Evolutionary conservation across 768 basidiomycete genomes (phyloP), one percentile per base, ranked within the genome.

Genomic region (Butyriboletus loyo): DNA sequence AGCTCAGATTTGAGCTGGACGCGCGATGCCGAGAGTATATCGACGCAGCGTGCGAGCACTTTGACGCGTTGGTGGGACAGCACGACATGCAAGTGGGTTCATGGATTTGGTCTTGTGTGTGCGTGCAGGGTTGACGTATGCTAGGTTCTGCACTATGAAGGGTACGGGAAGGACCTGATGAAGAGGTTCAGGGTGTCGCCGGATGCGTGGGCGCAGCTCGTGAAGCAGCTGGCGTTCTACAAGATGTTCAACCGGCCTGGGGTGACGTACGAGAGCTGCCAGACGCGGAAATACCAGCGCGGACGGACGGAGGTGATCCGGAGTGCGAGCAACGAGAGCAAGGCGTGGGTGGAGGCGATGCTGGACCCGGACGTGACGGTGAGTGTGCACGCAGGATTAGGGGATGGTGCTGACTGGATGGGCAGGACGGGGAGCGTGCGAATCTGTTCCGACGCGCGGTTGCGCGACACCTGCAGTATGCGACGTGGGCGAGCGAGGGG

Each of bases 221-320:
- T 95, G 60, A 98, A 95, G 75, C 96, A 98, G 71, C 85, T 98
- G 42, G 96, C 95, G 21, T 98, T 91, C 76, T 84, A 88, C 69
- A 94, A 95, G 73, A 82, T 94, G 78, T 79, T 76, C 61, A 74
- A 75, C 7, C 78, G 88, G 2, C 85, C 88, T 9, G 89, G 83
- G 2, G 85, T 90, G 41, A 86, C 88, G 55, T 99, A 99, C 73
- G 96, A 99, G 77, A 87, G 86, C 56, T 87, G 89, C 6, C 95
- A 98, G 74, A 98, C 96, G 49, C 79, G 97, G 25, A 93, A 91
- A 68, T 99, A 83, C 76, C 83, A 91, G 67, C 80, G 78, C 1
- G 97, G 97, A 0, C 77, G 96, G 47, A 99, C 96, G 7, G 97
- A 99, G 74, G 96, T 98, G 34, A 97, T 98, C 59, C 80, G 96